Conservation (phyloP, 169 alveolate genomes). For the Plasmodium vivax region DNA sequence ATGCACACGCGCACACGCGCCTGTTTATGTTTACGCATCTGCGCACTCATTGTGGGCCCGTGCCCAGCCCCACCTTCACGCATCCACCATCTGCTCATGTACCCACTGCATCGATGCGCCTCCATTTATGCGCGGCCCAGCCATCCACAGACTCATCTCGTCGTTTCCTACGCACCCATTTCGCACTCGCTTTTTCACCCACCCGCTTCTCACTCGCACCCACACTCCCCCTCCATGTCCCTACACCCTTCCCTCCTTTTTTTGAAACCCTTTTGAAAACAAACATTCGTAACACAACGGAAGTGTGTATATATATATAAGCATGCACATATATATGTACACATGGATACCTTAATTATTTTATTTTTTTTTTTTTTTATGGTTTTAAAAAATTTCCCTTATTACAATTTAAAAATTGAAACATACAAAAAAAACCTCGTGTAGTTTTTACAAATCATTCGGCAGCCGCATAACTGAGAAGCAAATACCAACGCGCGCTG, state of each 20-base stretch:
- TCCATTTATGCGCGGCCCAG: neutral
- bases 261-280: slow-evolving; percentile 40
- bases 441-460: slow-evolving; percentile 10
- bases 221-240: neutral
- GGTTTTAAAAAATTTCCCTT: slow-evolving; percentile 31
- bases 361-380: slow-evolving; percentile 8
- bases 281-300: slow-evolving; percentile 19
- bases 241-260: neutral
- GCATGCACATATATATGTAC: slow-evolving; percentile 6
- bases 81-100: neutral
- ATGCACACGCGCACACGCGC: too few species aligned
- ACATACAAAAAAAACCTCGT: slow-evolving; percentile 1
- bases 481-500: neutral
- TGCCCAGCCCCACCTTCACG: neutral
- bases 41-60: neutral
- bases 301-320: slow-evolving; percentile 14
- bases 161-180: neutral
- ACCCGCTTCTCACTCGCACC: neutral
- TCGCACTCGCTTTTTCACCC: neutral
- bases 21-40: neutral
- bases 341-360: neutral
- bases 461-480: neutral
- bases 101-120: neutral
- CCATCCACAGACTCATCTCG: neutral
- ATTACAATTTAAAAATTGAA: slow-evolving; percentile 48